These are phyloP conservation scores for Desmodesmus armatus DNA, from an alignment of 139 green algal species.

Conservation along the genomic window DNA sequence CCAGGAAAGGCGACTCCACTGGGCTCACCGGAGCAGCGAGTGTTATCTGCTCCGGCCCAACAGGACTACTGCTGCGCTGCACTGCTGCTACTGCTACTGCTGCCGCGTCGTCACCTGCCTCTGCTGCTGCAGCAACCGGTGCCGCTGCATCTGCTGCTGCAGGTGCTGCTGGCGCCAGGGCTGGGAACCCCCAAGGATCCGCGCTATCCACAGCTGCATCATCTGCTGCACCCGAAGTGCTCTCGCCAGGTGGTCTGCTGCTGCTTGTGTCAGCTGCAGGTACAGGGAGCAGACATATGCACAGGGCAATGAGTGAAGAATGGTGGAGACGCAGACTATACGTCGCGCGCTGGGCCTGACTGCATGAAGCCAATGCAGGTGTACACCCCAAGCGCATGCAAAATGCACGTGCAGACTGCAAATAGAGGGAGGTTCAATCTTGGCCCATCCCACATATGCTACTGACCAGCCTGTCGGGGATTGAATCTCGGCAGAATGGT, in stretches of 20 bases:
- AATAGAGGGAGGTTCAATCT: neutral
- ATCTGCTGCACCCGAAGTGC: neutral
- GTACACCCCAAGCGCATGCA: neutral
- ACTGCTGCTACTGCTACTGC: constrained; percentile 1
- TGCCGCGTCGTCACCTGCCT: neutral
- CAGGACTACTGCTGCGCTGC: neutral
- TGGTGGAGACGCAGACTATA: neutral
- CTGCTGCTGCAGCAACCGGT: constrained; percentile 4
- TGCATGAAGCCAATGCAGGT: neutral
- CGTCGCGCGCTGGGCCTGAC: neutral
- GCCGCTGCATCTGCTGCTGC: neutral
- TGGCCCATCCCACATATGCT: neutral
- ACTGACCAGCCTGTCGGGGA: neutral
- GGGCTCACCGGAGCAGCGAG: neutral
- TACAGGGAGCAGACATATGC: neutral
- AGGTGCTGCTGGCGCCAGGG: neutral
- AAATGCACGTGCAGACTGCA: neutral
- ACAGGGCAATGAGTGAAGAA: neutral
- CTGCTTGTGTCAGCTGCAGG: constrained; percentile 21
- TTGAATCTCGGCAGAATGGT: neutral
- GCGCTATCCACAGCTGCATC: neutral
- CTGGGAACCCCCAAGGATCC: neutral
- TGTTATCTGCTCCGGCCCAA: too few species aligned
- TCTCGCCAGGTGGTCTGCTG: neutral
- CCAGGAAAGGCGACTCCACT: neutral